Conservation (phyloP, 768 basidiomycete species). For the Russula olivacea region DNA sequence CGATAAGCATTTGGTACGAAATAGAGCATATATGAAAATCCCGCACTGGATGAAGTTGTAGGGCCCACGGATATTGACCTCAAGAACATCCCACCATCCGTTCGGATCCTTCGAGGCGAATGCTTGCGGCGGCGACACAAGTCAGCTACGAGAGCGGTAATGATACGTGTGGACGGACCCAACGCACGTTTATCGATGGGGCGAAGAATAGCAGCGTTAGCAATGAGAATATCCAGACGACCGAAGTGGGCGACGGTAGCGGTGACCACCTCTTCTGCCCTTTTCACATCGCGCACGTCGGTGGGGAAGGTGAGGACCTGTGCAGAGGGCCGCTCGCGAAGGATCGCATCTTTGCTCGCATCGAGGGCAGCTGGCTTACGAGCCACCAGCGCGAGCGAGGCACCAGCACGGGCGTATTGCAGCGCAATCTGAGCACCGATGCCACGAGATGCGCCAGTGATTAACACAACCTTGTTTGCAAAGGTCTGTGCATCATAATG, state of each 20-base stretch:
- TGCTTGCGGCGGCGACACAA: background rate
- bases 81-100: conserved; percentile 16
- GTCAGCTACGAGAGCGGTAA: background rate
- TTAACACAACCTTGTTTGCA: conserved; percentile 22
- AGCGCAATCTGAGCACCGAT: conserved; percentile 24
- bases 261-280: conserved; percentile 1
- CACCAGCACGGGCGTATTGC: conserved; percentile 24
- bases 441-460: conserved; percentile 27
- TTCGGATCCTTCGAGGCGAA: conserved; percentile 7
- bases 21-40: background rate
- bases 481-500: conserved; percentile 14
- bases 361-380: conserved; percentile 11
- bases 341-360: conserved; percentile 1
- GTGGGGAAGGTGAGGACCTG: conserved; percentile 8
- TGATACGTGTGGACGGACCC: too few relatives aligned
- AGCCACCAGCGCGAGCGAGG: conserved; percentile 16
- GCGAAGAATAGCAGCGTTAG: conserved; percentile 2
- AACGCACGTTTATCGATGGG: background rate
- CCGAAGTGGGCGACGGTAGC: conserved; percentile 5
- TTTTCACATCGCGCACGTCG: conserved; percentile 10
- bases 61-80: conserved; percentile 17
- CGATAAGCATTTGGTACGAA: background rate
- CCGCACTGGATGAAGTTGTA: conserved; percentile 15
- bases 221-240: conserved; percentile 14
- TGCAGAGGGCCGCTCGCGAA: background rate